phyloP scores from a whole-genome alignment of 179 eudicot genomes.

The Pouteria campechiana region DNA sequence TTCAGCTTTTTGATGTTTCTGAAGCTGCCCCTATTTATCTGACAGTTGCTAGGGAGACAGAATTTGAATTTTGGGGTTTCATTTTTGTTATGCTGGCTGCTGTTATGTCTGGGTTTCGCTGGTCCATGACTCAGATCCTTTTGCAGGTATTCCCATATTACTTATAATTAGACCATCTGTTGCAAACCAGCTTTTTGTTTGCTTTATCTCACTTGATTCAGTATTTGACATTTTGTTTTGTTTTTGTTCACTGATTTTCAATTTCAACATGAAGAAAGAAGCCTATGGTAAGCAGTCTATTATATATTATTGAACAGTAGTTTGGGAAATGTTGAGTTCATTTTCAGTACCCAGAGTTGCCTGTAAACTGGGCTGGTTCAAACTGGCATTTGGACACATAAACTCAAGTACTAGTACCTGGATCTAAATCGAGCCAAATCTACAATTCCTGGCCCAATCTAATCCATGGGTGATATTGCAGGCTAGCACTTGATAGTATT shows the following conservation, averaged over 20 bases:
- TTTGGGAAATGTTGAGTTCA: no score
- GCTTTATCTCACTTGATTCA: conserved; percentile 2
- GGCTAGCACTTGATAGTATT: no score
- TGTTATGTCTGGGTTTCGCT: conserved; percentile 98
- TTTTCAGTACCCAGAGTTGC: no score
- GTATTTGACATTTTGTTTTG: conserved; percentile 4
- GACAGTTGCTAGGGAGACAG: conserved; percentile 88
- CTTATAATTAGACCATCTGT: background rate
- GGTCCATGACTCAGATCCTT: conserved; percentile 99
- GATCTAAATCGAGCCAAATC: no score
- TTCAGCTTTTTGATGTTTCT: background rate
- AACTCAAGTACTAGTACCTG: no score
- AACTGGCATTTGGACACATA: no score
- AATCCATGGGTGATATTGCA: no score
- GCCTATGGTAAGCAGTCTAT: conserved; percentile 67
- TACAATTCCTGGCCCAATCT: no score
- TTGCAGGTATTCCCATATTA: conserved; percentile 57
- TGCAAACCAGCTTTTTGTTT: conserved; percentile 2
- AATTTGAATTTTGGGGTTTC: conserved; percentile 95
- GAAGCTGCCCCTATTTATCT: background rate
- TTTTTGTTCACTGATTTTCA: conserved; percentile 18
- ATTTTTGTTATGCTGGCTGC: conserved; percentile 99
- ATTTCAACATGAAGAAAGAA: conserved; percentile 64
- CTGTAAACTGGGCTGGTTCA: no score
- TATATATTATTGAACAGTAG: no score